Evolutionary conservation across 768 basidiomycete species (phyloP).

Genomic region (Podaxis carcinomalis): DNA sequence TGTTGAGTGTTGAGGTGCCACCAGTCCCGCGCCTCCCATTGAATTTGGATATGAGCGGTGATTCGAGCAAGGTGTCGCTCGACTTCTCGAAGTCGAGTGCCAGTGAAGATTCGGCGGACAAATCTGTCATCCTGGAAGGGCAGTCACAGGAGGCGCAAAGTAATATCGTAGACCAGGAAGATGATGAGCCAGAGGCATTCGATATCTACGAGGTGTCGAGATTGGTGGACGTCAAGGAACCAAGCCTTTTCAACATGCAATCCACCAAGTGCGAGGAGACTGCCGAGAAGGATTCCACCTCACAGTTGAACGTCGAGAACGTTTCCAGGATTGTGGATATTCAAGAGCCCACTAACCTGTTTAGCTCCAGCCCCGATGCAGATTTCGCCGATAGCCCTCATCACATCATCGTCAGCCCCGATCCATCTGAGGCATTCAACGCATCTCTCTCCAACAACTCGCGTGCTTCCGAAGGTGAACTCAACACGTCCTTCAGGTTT

Average conservation of each 20-base stretch:
- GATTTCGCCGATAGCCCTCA: conserved; percentile 26
- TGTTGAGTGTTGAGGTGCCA: conserved; percentile 37
- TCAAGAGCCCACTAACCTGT: conserved; percentile 27
- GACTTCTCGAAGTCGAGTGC: not conserved
- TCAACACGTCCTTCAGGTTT: conserved; percentile 73
- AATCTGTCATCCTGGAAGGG: conserved; percentile 13
- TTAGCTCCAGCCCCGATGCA: conserved; percentile 21
- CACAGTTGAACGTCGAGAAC: conserved; percentile 13
- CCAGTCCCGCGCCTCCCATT: conserved; percentile 50
- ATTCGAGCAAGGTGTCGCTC: not conserved
- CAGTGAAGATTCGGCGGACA: conserved; percentile 13
- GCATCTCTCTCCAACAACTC: conserved; percentile 23
- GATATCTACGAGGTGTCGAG: conserved; percentile 23
- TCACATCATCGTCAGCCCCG: conserved; percentile 29
- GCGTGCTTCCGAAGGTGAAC: conserved; percentile 56
- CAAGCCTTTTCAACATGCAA: conserved; percentile 14
- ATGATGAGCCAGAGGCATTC: conserved; percentile 13
- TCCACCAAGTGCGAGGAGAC: conserved; percentile 12
- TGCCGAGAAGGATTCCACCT: not conserved
- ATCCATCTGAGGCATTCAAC: conserved; percentile 13
- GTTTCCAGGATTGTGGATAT: conserved; percentile 19
- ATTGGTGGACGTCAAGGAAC: conserved; percentile 29
- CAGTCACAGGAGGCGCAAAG: conserved; percentile 12
- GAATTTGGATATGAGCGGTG: not conserved
- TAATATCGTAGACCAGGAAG: conserved; percentile 4